Evolutionary conservation across 768 basidiomycete species (phyloP).

Genomic region (Hygrocybe punicea): DNA sequence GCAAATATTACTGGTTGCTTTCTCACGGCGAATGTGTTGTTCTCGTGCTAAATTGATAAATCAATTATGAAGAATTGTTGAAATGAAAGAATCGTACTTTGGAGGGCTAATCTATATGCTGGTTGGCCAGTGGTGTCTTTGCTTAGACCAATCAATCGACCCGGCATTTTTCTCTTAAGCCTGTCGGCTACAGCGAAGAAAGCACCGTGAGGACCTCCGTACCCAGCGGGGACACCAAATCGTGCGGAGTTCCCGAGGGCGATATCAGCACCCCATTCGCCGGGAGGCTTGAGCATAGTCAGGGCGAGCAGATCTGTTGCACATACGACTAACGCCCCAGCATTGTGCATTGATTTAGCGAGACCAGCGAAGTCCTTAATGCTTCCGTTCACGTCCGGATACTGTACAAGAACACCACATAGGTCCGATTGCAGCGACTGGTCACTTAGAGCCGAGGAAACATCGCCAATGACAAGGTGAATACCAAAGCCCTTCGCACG

Average conservation of each 20-base stretch:
- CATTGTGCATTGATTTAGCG: constrained; percentile 62
- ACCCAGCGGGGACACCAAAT: constrained; percentile 96
- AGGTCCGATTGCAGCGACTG: constrained; percentile 56
- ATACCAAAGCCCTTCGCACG: constrained; percentile 95
- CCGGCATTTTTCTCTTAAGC: constrained; percentile 98
- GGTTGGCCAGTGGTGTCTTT: constrained; percentile 79
- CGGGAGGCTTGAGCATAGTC: constrained; percentile 90
- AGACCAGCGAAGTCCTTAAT: constrained; percentile 71
- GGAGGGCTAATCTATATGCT: constrained; percentile 89
- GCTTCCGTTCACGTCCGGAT: constrained; percentile 85
- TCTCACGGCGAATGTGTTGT: constrained; percentile 96
- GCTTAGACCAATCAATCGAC: constrained; percentile 87
- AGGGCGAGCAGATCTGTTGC: constrained; percentile 92
- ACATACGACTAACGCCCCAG: constrained; percentile 78
- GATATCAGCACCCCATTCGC: constrained; percentile 98
- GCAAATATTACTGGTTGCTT: constrained; percentile 98
- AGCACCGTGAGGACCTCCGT: constrained; percentile 94
- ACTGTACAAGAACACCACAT: constrained; percentile 89
- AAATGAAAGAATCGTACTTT: constrained; percentile 60
- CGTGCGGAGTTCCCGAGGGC: constrained; percentile 93
- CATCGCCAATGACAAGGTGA: constrained; percentile 68
- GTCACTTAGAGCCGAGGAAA: constrained; percentile 47
- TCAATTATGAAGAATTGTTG: not conserved
- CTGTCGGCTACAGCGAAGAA: constrained; percentile 94
- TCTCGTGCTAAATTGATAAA: constrained; percentile 65